These are phyloP conservation scores for Violaceomyces palustris DNA, from an alignment of 1,284 basidiomycete genomes.

Conservation along the genomic window DNA sequence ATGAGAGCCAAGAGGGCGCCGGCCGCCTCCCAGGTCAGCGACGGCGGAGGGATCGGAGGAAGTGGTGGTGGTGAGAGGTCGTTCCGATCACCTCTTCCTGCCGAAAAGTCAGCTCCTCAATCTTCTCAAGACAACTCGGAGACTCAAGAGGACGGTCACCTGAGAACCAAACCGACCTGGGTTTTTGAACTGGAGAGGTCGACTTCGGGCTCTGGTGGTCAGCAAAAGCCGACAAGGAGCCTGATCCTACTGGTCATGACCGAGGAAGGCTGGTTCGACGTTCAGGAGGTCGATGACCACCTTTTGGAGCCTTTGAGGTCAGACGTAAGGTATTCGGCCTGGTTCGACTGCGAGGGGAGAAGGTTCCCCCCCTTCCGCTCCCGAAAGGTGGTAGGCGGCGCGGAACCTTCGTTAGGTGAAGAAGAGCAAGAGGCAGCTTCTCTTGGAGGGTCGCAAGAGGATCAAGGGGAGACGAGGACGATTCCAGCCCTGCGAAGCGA, in stretches of 20 bases:
- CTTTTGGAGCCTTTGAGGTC: conserved; percentile 5
- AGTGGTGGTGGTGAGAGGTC: too few relatives aligned
- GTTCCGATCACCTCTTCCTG: too few relatives aligned
- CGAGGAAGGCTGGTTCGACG: conserved; percentile 9
- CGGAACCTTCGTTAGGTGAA: not conserved
- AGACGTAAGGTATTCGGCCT: conserved; percentile 8
- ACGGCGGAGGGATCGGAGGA: too few relatives aligned
- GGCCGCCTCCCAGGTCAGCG: too few relatives aligned
- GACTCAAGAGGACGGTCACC: conserved; percentile 22
- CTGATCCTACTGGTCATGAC: conserved; percentile 16
- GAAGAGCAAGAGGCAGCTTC: not conserved
- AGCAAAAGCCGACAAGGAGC: not conserved
- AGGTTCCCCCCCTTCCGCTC: too few relatives aligned
- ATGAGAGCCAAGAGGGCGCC: conserved; percentile 5
- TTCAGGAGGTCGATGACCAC: conserved; percentile 22
- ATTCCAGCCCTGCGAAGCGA: not conserved
- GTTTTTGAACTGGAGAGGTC: conserved; percentile 9
- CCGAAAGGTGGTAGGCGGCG: too few relatives aligned
- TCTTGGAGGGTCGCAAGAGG: not conserved
- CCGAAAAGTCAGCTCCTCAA: too few relatives aligned
- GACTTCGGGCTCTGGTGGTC: not conserved
- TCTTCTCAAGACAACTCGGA: conserved; percentile 21
- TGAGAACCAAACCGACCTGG: conserved; percentile 20
- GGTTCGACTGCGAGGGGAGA: conserved; percentile 11
- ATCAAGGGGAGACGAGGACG: conserved; percentile 1